Percentiles rank a stretch among this genome's conserved stretches.
Conservation (phyloP, 768 basidiomycete genomes). For the Boletus rex-veris region DNA sequence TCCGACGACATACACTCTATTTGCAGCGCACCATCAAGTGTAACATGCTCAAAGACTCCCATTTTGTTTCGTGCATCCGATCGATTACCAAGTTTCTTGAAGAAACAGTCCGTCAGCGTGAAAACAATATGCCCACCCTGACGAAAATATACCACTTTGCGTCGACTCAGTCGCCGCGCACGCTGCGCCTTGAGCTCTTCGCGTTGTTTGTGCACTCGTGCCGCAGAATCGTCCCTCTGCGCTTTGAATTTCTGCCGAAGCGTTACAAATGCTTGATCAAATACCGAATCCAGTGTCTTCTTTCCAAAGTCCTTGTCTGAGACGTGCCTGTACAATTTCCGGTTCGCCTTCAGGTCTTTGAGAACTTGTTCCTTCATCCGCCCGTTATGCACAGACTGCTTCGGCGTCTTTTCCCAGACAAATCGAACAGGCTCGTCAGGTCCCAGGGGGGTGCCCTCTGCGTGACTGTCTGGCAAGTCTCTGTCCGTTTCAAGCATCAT, state of each 20-base stretch:
- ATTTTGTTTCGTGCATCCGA: constrained; percentile 55
- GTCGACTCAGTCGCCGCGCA: constrained; percentile 56
- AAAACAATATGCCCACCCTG: background rate
- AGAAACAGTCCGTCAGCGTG: background rate
- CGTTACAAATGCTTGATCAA: constrained; percentile 70
- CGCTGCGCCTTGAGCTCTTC: constrained; percentile 63
- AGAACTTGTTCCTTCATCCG: constrained; percentile 67
- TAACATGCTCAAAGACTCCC: constrained; percentile 52
- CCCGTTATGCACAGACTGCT: constrained; percentile 70
- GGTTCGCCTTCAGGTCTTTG: constrained; percentile 54
- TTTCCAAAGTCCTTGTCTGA: constrained; percentile 62
- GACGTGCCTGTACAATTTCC: constrained; percentile 58
- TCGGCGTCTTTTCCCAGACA: constrained; percentile 76
- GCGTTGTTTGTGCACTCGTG: constrained; percentile 43
- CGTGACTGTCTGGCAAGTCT: constrained; percentile 57
- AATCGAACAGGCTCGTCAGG: constrained; percentile 62
- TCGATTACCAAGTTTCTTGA: constrained; percentile 67
- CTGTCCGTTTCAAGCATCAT: constrained; percentile 59
- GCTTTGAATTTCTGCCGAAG: constrained; percentile 63
- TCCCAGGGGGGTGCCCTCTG: constrained; percentile 47
- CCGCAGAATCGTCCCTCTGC: constrained; percentile 50
- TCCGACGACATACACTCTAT: constrained; percentile 80
- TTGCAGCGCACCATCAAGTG: constrained; percentile 68
- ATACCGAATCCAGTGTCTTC: constrained; percentile 56
- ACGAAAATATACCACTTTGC: constrained; percentile 52